Evolutionary conservation across 202 grass and related monocot species (phyloP), one percentile per base, ranked within the genome.

Genomic region (Carex sylvatica): DNA sequence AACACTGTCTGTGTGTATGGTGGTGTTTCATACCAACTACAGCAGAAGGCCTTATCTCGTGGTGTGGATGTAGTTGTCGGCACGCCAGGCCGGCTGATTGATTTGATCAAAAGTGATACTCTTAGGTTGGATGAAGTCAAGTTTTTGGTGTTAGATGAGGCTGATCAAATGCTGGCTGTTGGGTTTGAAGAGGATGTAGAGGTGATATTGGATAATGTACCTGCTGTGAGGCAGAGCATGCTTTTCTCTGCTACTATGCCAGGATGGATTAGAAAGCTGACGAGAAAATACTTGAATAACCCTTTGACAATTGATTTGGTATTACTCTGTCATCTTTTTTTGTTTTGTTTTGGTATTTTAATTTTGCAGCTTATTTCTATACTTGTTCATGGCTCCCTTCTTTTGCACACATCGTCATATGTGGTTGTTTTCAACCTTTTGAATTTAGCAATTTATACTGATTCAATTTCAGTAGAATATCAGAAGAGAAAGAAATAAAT

Each of bases 141-240:
- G 53, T 99, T 91, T 84, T 84, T 99, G 84, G 93, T 99, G 68
- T 90, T 99, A 78, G 96, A 99, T 44, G 96, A 99, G 74, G 96
- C 96, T 74, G 96, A 99, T 88, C 96, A 93, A 87, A 99, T 99
- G 96, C 91, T 99, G 81, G 96, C 96, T 70, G 93, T 99, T 54
- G 96, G 96, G 54, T 99, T 99, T 90, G 96, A 99, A 38, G 96
- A 99, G 84, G 96, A 99, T 66, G 96, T 99, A 30, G 96, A 99
- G 87, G 91, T 89, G 59, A 99, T 99, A 90, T 90, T 99, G 56
- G 82, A 99, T 73, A 88, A 89, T 15, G 72, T 95, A 20, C 96
- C 93, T 40, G 64, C 86, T 9, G 80, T 91, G 46, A 83, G 96
- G 66, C 96, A 99, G 83, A 99, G 83, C 83, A 99, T 99, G 96